Conservation (phyloP, 805 yeast genomes). For the Jamesozyma gamospora region DNA sequence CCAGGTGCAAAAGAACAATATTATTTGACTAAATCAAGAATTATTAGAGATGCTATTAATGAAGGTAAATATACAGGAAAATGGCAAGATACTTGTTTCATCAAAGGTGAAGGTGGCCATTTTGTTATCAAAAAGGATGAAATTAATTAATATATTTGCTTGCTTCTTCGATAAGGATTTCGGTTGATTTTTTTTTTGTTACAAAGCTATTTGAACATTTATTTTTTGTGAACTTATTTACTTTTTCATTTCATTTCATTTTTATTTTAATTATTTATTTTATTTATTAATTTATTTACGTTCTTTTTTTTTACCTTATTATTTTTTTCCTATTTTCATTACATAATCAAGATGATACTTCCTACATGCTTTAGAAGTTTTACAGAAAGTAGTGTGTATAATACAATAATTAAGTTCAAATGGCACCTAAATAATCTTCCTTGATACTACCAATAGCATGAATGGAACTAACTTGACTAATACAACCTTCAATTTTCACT, state of each 20-base stretch:
- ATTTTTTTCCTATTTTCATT: not conserved
- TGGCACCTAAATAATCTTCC: slow-evolving; percentile 92
- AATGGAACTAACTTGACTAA: slow-evolving; percentile 94
- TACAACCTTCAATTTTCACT: slow-evolving; percentile 91
- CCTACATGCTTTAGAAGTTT: too few species aligned
- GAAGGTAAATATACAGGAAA: slow-evolving; percentile 29
- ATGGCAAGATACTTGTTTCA: slow-evolving; percentile 29
- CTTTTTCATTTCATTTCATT: not conserved
- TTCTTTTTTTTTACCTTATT: slow-evolving; percentile 1
- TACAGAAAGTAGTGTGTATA: too few species aligned
- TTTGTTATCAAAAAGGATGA: slow-evolving; percentile 7
- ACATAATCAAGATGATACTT: too few species aligned
- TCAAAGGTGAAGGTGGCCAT: slow-evolving; percentile 30
- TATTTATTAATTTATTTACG: not conserved
- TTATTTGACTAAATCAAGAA: slow-evolving; percentile 31
- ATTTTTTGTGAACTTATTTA: too few species aligned
- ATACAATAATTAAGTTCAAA: slow-evolving; percentile 10
- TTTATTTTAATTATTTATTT: not conserved
- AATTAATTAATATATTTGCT: not conserved
- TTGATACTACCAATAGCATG: slow-evolving; percentile 96
- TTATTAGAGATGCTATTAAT: slow-evolving; percentile 30
- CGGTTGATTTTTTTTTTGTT: not conserved
- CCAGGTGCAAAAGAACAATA: slow-evolving; percentile 17
- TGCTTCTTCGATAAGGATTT: too few species aligned
- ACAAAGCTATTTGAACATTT: not conserved